These are phyloP conservation scores for Knoxdaviesia capensis DNA, from an alignment of 2,329 filamentous ascomycete species.

Conservation along the genomic window DNA sequence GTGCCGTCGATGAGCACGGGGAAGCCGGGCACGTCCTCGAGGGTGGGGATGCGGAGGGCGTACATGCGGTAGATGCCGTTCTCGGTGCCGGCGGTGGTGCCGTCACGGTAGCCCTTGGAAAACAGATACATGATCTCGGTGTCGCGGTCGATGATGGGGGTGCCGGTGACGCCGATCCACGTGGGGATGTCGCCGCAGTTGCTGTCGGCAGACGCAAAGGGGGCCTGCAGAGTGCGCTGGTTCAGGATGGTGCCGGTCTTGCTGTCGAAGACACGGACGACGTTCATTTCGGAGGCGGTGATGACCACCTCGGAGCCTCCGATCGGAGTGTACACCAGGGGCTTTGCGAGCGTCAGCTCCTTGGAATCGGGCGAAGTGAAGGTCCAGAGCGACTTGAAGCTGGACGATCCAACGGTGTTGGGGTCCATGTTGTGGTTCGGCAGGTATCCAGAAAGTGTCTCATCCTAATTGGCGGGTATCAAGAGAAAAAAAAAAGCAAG, in stretches of 20 bases:
- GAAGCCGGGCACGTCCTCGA: slow-evolving; percentile 20
- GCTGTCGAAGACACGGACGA: slow-evolving; percentile 33
- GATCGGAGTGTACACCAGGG: slow-evolving; percentile 26
- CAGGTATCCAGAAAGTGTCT: background rate
- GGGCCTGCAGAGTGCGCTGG: slow-evolving; percentile 24
- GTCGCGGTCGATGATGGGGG: slow-evolving; percentile 22
- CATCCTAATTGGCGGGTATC: too few species aligned
- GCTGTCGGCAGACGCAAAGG: slow-evolving; percentile 27
- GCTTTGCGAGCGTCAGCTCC: slow-evolving; percentile 33
- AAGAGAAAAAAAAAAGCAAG: too few species aligned
- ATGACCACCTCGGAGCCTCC: slow-evolving; percentile 26
- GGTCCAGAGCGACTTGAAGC: slow-evolving; percentile 35
- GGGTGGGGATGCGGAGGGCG: slow-evolving; percentile 16
- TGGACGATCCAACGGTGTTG: slow-evolving; percentile 28
- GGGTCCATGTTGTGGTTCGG: slow-evolving; percentile 45
- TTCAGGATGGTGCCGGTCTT: slow-evolving; percentile 30
- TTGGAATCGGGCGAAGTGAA: slow-evolving; percentile 25
- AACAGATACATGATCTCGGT: slow-evolving; percentile 23
- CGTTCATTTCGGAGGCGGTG: slow-evolving; percentile 35
- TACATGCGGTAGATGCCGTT: slow-evolving; percentile 18
- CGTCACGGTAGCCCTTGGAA: slow-evolving; percentile 18
- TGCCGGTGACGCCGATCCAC: slow-evolving; percentile 23
- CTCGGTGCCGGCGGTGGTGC: slow-evolving; percentile 8
- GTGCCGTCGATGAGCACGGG: slow-evolving; percentile 26
- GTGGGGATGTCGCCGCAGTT: slow-evolving; percentile 27